A percentile compares a stretch with the other conserved stretches of the same genome.
These are phyloP conservation scores for Eucalyptus melliodora DNA, from an alignment of 345 rosid genomes.

Conservation along the genomic window DNA sequence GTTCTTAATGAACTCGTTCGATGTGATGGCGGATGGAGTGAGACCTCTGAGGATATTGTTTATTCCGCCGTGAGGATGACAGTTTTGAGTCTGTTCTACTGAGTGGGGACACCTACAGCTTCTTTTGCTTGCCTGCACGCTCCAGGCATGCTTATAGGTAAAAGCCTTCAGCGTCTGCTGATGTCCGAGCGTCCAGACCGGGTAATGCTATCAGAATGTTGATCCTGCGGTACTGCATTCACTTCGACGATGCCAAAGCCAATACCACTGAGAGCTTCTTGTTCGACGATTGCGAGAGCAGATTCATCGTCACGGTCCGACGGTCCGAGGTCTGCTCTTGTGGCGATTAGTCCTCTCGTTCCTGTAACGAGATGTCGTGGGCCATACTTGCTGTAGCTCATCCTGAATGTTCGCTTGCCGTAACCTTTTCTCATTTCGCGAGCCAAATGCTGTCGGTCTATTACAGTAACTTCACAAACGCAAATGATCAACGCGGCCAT, in stretches of 20 bases:
- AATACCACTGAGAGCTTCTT: background rate
- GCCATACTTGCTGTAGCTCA: background rate
- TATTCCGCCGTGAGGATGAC: background rate
- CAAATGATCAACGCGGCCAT: background rate
- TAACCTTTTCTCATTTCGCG: background rate
- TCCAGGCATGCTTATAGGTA: background rate
- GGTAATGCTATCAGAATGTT: background rate
- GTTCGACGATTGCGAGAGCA: background rate
- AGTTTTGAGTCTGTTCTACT: background rate
- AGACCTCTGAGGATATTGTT: background rate
- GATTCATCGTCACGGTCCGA: background rate
- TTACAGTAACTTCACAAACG: background rate
- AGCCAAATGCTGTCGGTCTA: background rate
- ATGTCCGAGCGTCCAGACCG: background rate
- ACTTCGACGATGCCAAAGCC: background rate
- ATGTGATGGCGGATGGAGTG: background rate
- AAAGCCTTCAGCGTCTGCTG: background rate
- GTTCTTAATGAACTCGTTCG: background rate
- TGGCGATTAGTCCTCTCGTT: background rate
- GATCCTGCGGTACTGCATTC: background rate
- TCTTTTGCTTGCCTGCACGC: background rate
- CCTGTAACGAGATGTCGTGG: background rate
- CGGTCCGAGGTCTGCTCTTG: background rate
- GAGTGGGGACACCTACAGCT: background rate
- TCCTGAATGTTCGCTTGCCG: background rate